These are phyloP conservation scores for Immersiella caudata DNA, from an alignment of 495 filamentous ascomycete species.

Conservation along the genomic window DNA sequence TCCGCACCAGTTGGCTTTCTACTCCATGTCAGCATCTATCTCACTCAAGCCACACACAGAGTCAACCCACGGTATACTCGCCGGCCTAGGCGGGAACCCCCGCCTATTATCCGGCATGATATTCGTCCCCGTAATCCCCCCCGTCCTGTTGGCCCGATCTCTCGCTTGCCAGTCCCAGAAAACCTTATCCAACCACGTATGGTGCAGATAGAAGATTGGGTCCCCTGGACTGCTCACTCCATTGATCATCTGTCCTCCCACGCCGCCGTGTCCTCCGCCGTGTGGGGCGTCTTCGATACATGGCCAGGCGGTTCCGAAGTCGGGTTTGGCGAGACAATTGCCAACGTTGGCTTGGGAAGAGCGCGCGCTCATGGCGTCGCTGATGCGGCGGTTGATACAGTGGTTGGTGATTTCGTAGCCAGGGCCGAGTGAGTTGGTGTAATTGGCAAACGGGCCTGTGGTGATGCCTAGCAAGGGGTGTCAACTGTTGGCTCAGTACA, in stretches of 20 bases:
- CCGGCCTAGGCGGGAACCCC: conserved; percentile 2
- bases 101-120: not conserved
- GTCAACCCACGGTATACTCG: not conserved
- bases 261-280: not conserved
- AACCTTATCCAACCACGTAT: conserved; percentile 70
- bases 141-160: conserved; percentile 37
- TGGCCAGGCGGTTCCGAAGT: not conserved
- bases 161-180: conserved; percentile 71
- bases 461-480: too few relatives aligned
- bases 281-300: conserved; percentile 5
- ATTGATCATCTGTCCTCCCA: conserved; percentile 41
- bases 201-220: conserved; percentile 71
- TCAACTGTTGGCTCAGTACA: too few relatives aligned
- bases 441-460: conserved; percentile 35
- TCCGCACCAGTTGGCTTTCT: conserved; percentile 2
- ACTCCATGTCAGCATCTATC: not conserved
- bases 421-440: conserved; percentile 16
- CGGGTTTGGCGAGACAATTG: not conserved
- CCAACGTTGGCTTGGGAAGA: not conserved
- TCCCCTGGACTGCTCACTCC: conserved; percentile 57
- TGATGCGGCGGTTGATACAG: conserved; percentile 12
- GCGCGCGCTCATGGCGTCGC: not conserved
- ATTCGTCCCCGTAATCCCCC: conserved; percentile 34
- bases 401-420: not conserved
- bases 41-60: too few relatives aligned